Percentiles rank a stretch among this genome's conserved stretches.
These are phyloP conservation scores for Tirmania nivea DNA, from an alignment of 495 filamentous ascomycete species.

Conservation along the genomic window DNA sequence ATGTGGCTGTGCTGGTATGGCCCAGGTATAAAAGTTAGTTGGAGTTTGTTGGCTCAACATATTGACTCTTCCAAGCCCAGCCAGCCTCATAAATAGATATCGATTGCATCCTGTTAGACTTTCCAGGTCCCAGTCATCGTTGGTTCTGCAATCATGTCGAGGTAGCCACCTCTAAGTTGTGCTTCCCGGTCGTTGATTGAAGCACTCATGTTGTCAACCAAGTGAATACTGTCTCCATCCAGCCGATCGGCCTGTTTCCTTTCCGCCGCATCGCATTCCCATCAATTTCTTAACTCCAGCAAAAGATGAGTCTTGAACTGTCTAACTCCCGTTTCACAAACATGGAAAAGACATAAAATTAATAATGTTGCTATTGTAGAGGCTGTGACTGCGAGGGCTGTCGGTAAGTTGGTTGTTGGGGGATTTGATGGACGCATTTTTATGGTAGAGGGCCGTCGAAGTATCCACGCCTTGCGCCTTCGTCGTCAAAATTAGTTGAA, in stretches of 20 bases:
- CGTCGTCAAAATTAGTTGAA: neutral
- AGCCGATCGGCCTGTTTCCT: conserved; percentile 46
- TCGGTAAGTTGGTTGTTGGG: conserved; percentile 68
- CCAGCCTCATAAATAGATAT: conserved; percentile 53
- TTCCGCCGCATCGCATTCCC: conserved; percentile 46
- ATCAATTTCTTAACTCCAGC: conserved; percentile 86
- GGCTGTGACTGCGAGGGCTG: conserved; percentile 52
- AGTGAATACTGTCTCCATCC: conserved; percentile 92
- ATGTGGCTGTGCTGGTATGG: neutral
- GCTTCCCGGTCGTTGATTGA: conserved; percentile 81
- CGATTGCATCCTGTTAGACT: conserved; percentile 76
- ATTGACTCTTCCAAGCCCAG: conserved; percentile 63
- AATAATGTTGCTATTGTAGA: conserved; percentile 74
- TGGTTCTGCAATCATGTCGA: conserved; percentile 45
- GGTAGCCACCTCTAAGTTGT: conserved; percentile 49
- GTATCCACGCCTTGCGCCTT: conserved; percentile 2
- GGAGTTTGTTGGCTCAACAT: conserved; percentile 44
- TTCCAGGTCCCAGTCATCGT: conserved; percentile 59
- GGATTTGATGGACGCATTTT: conserved; percentile 55
- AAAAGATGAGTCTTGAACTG: conserved; percentile 86
- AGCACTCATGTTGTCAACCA: conserved; percentile 86
- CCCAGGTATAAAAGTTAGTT: conserved; percentile 11
- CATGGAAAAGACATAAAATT: conserved; percentile 75
- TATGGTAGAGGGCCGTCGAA: conserved; percentile 28
- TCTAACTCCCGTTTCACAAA: conserved; percentile 77